Percentiles rank a stretch among this genome's conserved stretches.
Evolutionary conservation across 192 early-diverging fungal genomes (phyloP).

Genomic region (Gorgonomyces haynaldii): DNA sequence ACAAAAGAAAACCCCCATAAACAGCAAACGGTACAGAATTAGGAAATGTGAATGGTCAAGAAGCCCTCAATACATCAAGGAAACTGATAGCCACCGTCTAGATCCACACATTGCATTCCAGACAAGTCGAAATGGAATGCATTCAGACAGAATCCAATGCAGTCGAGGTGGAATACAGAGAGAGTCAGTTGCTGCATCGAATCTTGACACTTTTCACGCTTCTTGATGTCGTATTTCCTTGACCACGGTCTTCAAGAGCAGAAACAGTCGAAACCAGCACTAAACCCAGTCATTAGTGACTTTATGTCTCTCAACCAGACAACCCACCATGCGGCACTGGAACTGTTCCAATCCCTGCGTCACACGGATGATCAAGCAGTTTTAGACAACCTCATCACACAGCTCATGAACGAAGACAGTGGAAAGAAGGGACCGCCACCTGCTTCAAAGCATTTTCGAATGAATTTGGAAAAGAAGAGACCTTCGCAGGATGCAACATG

Average conservation of each 20-base stretch:
- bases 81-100: no score
- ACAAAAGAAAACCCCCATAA: no score
- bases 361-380: constrained; percentile 23
- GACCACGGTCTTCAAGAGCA: constrained; percentile 1
- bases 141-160: no score
- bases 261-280: background rate
- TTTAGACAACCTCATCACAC: constrained; percentile 43
- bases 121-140: no score
- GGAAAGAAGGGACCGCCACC: constrained; percentile 27
- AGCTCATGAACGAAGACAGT: constrained; percentile 41
- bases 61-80: no score
- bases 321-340: background rate
- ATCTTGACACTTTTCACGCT: no score
- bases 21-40: no score
- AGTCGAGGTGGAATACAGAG: no score
- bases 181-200: no score
- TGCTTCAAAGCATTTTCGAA: constrained; percentile 17
- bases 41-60: no score
- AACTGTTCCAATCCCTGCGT: constrained; percentile 28
- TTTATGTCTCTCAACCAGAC: constrained; percentile 13
- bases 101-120: no score
- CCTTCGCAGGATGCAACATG: constrained; percentile 8
- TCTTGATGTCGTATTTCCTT: background rate
- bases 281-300: constrained; percentile 14
- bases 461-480: constrained; percentile 3